phyloP scores from a whole-genome alignment of 257 asterid genomes.

The Solanum neorickii region DNA sequence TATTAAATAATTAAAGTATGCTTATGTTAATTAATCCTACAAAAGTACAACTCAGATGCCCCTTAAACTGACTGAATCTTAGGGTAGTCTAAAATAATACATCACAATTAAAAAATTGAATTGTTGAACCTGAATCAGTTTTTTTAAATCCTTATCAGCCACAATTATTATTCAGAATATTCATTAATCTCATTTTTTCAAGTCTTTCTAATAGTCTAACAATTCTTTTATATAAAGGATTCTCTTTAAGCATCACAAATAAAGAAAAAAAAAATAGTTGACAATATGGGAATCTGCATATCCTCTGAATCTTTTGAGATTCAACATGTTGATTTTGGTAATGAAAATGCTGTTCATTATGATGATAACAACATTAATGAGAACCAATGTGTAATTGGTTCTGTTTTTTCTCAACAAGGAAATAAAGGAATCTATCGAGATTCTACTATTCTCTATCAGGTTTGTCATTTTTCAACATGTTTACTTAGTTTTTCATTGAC shows the following conservation, averaged over 20 bases:
- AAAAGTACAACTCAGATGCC: constrained; percentile 15
- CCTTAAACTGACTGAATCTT: constrained; percentile 66
- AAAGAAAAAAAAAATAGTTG: constrained; percentile 5
- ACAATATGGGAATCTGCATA: constrained; percentile 47
- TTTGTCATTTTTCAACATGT: background rate
- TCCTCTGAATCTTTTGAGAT: constrained; percentile 45
- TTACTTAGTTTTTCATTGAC: background rate
- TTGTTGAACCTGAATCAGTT: constrained; percentile 21
- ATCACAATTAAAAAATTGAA: constrained; percentile 2
- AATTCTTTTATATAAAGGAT: background rate
- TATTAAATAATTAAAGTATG: background rate
- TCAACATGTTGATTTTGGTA: constrained; percentile 47
- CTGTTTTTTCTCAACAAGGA: constrained; percentile 50
- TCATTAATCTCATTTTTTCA: background rate
- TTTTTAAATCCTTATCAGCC: constrained; percentile 20
- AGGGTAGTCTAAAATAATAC: constrained; percentile 32
- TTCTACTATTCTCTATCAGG: constrained; percentile 61
- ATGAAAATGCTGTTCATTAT: constrained; percentile 41
- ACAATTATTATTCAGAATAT: background rate
- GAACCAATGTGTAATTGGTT: constrained; percentile 27
- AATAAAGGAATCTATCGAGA: constrained; percentile 72
- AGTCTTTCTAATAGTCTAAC: background rate
- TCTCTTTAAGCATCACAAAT: background rate
- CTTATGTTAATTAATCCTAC: background rate
- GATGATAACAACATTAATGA: constrained; percentile 3